These are phyloP conservation scores for Zygosaccharomyces sapae DNA, from an alignment of 1,139 yeast genomes.

Conservation along the genomic window DNA sequence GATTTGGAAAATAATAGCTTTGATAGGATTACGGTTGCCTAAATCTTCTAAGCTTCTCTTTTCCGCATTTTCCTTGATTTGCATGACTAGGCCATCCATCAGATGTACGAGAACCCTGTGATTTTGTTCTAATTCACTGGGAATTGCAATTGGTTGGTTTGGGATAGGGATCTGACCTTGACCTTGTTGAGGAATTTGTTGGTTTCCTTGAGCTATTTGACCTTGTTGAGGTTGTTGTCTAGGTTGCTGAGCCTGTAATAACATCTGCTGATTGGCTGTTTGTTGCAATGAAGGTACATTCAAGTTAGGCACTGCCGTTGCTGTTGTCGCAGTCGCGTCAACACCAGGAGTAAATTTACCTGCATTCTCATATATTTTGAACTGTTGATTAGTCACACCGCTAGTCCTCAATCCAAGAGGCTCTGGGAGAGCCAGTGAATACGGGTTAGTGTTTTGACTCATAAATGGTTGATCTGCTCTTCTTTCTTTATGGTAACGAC, in stretches of 20 bases:
- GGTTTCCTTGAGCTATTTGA: conserved; percentile 24
- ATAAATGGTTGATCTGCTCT: conserved; percentile 62
- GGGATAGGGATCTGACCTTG: conserved; percentile 18
- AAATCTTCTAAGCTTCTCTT: conserved; percentile 50
- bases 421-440: conserved; percentile 75
- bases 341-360: conserved; percentile 43
- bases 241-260: conserved; percentile 27
- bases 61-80: conserved; percentile 43
- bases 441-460: conserved; percentile 61
- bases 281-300: conserved; percentile 24
- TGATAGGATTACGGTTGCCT: conserved; percentile 62
- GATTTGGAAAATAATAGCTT: conserved; percentile 60
- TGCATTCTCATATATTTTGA: conserved; percentile 74
- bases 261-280: conserved; percentile 24
- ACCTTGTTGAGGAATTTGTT: conserved; percentile 21
- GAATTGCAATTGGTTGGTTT: conserved; percentile 28
- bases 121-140: conserved; percentile 34
- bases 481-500: conserved; percentile 61
- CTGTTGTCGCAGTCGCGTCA: conserved; percentile 22
- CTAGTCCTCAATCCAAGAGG: conserved; percentile 76
- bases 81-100: conserved; percentile 39
- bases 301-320: conserved; percentile 19
- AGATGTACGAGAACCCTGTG: conserved; percentile 35
- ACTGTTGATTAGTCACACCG: conserved; percentile 74
- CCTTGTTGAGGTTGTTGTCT: conserved; percentile 27